Conservation (phyloP, 805 yeast genomes). For the Starmerella scarabaei region DNA sequence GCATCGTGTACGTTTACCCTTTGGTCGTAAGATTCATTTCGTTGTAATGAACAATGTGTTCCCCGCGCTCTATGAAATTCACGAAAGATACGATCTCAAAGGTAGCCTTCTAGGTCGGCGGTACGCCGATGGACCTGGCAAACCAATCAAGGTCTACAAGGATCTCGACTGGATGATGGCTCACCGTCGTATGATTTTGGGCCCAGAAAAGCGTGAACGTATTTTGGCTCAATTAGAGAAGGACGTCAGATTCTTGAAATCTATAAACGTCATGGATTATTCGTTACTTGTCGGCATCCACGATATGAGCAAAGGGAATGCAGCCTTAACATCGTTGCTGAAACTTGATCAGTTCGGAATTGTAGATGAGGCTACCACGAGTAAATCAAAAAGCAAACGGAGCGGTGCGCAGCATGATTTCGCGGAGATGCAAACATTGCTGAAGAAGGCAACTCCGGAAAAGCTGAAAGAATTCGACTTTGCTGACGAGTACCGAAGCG, state of each 20-base stretch:
- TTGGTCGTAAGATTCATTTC: conserved; percentile 71
- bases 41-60: conserved; percentile 93
- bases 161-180: conserved; percentile 80
- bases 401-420: conserved; percentile 20
- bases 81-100: conserved; percentile 75
- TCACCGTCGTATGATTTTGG: conserved; percentile 53
- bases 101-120: conserved; percentile 81
- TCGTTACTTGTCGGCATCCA: conserved; percentile 81
- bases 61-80: conserved; percentile 84
- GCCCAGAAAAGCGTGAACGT: conserved; percentile 49
- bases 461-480: conserved; percentile 26
- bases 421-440: conserved; percentile 26
- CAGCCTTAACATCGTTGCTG: conserved; percentile 22
- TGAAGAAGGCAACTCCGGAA: conserved; percentile 27
- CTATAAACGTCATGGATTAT: conserved; percentile 87
- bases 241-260: conserved; percentile 62
- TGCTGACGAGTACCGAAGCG: conserved; percentile 24
- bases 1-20: conserved; percentile 84
- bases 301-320: conserved; percentile 50
- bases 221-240: conserved; percentile 57
- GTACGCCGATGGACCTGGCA: conserved; percentile 18
- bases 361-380: conserved; percentile 3
- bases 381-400: conserved; percentile 4
- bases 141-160: conserved; percentile 44
- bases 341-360: conserved; percentile 22